A percentile compares a stretch with the other conserved stretches of the same genome.
These are phyloP conservation scores for Podochytrium sp. DNA, from an alignment of 192 early-diverging fungal species.

Conservation along the genomic window DNA sequence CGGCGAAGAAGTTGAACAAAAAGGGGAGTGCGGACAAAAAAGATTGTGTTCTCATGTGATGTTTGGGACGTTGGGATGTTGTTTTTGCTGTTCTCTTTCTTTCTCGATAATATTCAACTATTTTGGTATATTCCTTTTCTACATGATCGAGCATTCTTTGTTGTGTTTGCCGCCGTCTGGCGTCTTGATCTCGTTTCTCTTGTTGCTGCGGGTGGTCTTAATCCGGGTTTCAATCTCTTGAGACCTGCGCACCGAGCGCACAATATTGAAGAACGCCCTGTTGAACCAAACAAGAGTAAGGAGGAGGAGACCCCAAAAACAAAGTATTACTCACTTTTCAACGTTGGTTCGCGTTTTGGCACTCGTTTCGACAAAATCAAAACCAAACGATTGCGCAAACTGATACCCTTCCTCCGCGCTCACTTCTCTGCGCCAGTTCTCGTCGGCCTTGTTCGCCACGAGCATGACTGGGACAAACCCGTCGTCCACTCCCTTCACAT, in stretches of 20 bases:
- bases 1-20: constrained; percentile 40
- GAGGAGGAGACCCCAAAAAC: background rate
- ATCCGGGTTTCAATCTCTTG: constrained; percentile 15
- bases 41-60: too few relatives aligned
- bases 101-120: too few relatives aligned
- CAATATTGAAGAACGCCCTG: constrained; percentile 78
- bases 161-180: too few relatives aligned
- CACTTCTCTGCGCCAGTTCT: constrained; percentile 82
- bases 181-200: background rate
- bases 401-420: constrained; percentile 77
- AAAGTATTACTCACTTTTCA: constrained; percentile 59
- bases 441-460: constrained; percentile 94
- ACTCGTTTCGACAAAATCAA: constrained; percentile 88
- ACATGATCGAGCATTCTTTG: too few relatives aligned
- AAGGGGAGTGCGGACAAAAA: too few relatives aligned
- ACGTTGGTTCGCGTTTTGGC: constrained; percentile 93
- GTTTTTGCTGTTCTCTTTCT: too few relatives aligned
- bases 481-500: constrained; percentile 93
- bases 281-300: too few relatives aligned
- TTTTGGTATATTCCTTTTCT: too few relatives aligned
- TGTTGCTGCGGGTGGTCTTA: background rate
- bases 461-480: constrained; percentile 84
- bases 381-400: constrained; percentile 73
- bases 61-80: too few relatives aligned
- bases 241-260: constrained; percentile 72